Base-by-base conservation (phyloP, 208 protist genomes). In the Tritrichomonas musculus region DNA sequence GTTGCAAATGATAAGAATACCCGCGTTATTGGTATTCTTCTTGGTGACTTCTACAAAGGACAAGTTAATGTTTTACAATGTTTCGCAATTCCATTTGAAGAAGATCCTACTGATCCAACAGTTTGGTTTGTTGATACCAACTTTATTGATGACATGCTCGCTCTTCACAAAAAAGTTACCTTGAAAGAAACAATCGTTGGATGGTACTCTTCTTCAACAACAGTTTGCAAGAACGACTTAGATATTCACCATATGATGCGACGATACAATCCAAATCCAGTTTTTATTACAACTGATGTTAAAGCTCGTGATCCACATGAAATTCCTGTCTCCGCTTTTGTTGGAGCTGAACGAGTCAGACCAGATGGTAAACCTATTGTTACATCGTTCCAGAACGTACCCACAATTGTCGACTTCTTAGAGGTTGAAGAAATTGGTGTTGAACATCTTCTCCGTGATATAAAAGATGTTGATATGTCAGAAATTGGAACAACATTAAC, bases 181-280 rank as follows among this genome's bases (percentile, higher is more conserved):
- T 98, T 98, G n/a, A 95, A 96, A 93, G 98, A 99, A 93, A 97
- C 96, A 94, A 96, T 99, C 50, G 98, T 99, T 27, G 99, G 99
- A n/a, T 99, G 99, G 99, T 99, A 99, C 96, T 98, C 97, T 93
- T 99, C 98, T 65, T 98, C 98, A 13, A 98, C 98, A 44, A 97
- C 97, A 93, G 98, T 99, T 49, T 96, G 97, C 92, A 92, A 96
- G 84, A 95, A 95, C 49, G 95, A 96, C 72, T 50, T 99, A 94
- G 96, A 98, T 44, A 98, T 99, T 93, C 98, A 99, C 96, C 96
- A 99, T 57, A 95, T 99, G 17, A 92, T 96, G 11, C 92, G 94
- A 47, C 95, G 94, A 93, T 97, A 96, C 69, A 94, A 75, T 49
- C 69, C 94, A 8, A 94, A 97, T 92, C 97, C 97, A 36, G 94